Evolutionary conservation across 164 flowering plant genomes (phyloP), one percentile per base, ranked within the genome.

Genomic region (Aristolochia contorta): DNA sequence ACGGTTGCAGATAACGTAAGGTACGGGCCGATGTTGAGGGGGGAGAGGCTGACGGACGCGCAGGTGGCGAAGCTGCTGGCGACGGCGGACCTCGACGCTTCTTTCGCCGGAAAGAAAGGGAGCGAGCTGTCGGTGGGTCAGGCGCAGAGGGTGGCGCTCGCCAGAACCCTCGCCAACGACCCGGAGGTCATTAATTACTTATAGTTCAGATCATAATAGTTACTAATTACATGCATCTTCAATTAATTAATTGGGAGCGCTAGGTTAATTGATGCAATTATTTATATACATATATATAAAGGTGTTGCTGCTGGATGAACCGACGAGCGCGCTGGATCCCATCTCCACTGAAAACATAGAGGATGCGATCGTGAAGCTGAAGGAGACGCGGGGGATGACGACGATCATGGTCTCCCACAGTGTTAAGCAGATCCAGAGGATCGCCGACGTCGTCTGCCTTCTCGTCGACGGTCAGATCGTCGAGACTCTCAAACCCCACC

Each of bases 141-240:
- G 56, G 77, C 77, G 27, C 77, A 74, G 50, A 22, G 77, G 54
- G 77, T 74, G 13, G 72, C 77, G 0, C 62, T 74, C 6, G 77
- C 77, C 16, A 67, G 77, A 58, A 70, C 77, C 14, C 67, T 74
- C 0, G 77, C 77, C 21, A 74, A 74, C 58, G 67, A 71, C 2
- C 77, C 77, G 0, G 74, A 74, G 77, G 77, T 72, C 20, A 2
- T 19, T 0, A n/a, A 24, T n/a, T n/a, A n/a, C n/a, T n/a, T n/a
- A n/a, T n/a, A n/a, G n/a, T n/a, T n/a, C n/a, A n/a, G n/a, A n/a
- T n/a, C n/a, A n/a, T n/a, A n/a, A n/a, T n/a, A n/a, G n/a, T n/a
- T n/a, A n/a, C n/a, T n/a, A n/a, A n/a, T n/a, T n/a, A n/a, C n/a
- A n/a, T n/a, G n/a, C n/a, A n/a, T n/a, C n/a, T n/a, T n/a, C n/a